phyloP scores from a whole-genome alignment of 176 grass and related monocot genomes.

The Oryza meridionalis region DNA sequence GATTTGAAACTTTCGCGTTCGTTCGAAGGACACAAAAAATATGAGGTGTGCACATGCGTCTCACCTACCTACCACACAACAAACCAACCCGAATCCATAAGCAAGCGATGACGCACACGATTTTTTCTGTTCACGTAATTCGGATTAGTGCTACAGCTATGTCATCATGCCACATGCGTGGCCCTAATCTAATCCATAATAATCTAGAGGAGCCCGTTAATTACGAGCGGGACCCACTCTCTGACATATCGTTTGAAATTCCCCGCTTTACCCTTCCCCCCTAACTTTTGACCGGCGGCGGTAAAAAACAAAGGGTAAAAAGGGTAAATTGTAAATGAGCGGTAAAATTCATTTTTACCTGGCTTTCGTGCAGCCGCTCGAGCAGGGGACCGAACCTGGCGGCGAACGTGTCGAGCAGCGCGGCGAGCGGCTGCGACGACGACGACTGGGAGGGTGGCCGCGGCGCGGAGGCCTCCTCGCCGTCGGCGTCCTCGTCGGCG shows the following conservation, averaged over 20 bases:
- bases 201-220: not conserved
- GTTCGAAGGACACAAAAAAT: not conserved
- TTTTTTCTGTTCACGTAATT: conserved; percentile 12
- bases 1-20: not conserved
- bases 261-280: not conserved
- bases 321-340: not conserved
- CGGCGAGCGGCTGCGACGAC: conserved; percentile 40
- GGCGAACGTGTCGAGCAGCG: conserved; percentile 60
- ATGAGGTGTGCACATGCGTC: not conserved
- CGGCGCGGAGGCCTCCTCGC: conserved; percentile 35
- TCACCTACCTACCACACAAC: conserved; percentile 14
- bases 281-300: not conserved
- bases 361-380: conserved; percentile 62
- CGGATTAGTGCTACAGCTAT: not conserved
- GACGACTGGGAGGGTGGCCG: conserved; percentile 14
- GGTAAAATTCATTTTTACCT: conserved; percentile 54
- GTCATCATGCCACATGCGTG: conserved; percentile 31
- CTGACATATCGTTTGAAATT: conserved; percentile 19
- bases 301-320: not conserved
- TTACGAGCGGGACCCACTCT: not conserved
- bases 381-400: conserved; percentile 61
- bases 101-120: not conserved
- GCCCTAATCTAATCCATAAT: conserved; percentile 14
- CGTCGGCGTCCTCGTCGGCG: conserved; percentile 41
- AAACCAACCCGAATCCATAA: conserved; percentile 3